Evolutionary conservation across 345 rosid species (phyloP).

Genomic region (Bruguiera sexangula): DNA sequence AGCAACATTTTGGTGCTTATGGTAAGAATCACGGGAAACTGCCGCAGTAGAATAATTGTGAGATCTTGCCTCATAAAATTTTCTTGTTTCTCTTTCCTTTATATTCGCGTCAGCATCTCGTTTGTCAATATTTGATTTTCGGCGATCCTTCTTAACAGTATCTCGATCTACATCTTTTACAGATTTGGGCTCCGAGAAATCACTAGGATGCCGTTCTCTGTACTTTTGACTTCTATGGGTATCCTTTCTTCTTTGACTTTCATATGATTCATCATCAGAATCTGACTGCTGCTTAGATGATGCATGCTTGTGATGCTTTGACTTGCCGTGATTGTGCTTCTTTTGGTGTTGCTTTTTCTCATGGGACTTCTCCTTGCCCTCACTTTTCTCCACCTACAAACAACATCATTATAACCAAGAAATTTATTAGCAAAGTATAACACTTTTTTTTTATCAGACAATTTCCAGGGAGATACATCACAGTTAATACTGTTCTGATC

Average conservation of each 20-base stretch:
- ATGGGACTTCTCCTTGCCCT: slow-evolving; percentile 38
- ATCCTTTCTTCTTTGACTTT: slow-evolving; percentile 27
- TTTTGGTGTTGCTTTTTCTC: slow-evolving; percentile 27
- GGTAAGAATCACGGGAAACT: slow-evolving; percentile 27
- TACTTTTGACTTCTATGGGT: slow-evolving; percentile 26
- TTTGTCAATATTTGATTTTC: slow-evolving; percentile 35
- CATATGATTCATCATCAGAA: slow-evolving; percentile 42
- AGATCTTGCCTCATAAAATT: slow-evolving; percentile 5
- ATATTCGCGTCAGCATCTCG: slow-evolving; percentile 10
- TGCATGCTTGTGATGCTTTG: slow-evolving; percentile 48
- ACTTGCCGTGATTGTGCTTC: slow-evolving; percentile 33
- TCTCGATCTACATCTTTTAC: slow-evolving; percentile 27
- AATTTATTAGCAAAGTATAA: not conserved
- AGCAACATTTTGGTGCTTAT: slow-evolving; percentile 36
- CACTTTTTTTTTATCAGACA: no score
- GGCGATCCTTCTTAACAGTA: slow-evolving; percentile 30
- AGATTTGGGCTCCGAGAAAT: slow-evolving; percentile 22
- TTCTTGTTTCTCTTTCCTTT: slow-evolving; percentile 1
- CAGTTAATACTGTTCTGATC: no score
- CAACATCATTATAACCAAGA: not conserved
- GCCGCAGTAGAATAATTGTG: slow-evolving; percentile 15
- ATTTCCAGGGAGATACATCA: no score
- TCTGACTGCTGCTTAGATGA: slow-evolving; percentile 28
- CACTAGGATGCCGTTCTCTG: slow-evolving; percentile 30
- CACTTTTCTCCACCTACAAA: slow-evolving; percentile 48